Base-by-base conservation (phyloP, 192 early-diverging fungal species). In the Dispira parvispora region DNA sequence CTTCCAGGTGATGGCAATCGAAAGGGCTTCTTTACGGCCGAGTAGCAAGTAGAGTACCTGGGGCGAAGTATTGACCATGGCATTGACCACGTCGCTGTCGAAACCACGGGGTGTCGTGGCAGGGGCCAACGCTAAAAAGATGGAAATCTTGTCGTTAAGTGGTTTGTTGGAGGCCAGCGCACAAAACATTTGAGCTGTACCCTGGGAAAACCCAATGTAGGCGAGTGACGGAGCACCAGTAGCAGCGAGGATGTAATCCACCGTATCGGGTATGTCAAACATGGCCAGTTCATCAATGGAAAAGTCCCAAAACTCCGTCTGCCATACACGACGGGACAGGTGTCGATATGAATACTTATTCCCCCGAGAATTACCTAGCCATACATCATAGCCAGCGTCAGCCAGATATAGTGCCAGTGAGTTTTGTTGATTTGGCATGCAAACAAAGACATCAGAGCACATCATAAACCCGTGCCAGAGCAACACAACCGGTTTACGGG, bases 121-220 rank as follows among this genome's bases (percentile, higher is more conserved):
- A 23, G 94, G 94, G 3, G 90, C 92, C 52, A 98, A 70, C 0
- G 88, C 90, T 62, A 97, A 82, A 73, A 94, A 97, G 16, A 91
- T 74, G 63, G 86, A 86, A 66, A 98, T 76, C 65, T 89, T 85
- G 53, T 84, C 71, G 73, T 96, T 96, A 38, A 98, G 75, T 13
- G 65, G 45, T 14, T 80, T 77, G 67, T 86, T 89, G 47, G 90
- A 77, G 26, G 90, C 88, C 11, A 98, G 77, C 0, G 85, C 82
- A 45, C 92, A 85, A 67, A 96, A 92, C 20, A 86, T 87, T 68
- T 92, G 89, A 8, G 90, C 83, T 0, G 88, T 89, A 52, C 93
- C 94, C 73, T 98, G 94, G 44, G 90, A 93, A 64, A 95, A 98
- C n/a, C 94, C 94, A 63, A 98, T 87, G 71, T 94, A 98, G 1